phyloP scores from a whole-genome alignment of 2,329 filamentous ascomycete species.

The Microcyclosporella mali region DNA sequence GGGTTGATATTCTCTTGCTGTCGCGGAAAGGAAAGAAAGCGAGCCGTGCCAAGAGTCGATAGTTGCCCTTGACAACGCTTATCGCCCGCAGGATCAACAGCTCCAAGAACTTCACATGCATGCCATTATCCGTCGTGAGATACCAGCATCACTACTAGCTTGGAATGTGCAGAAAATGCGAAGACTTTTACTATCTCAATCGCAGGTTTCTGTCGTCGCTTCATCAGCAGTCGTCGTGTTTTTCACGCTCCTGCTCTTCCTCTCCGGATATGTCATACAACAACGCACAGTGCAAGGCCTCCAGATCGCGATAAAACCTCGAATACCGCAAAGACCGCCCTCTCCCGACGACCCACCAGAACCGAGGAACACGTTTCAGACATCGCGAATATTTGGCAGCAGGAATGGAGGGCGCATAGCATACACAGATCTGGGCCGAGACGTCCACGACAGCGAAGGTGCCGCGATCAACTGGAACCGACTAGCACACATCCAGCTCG shows the following conservation, averaged over 20 bases:
- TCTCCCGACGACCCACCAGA: slow-evolving; percentile 7
- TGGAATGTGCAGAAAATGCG: slow-evolving; percentile 3
- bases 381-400: slow-evolving; percentile 24
- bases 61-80: slow-evolving; percentile 1
- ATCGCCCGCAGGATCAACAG: neutral
- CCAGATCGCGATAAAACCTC: slow-evolving; percentile 62
- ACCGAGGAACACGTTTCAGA: slow-evolving; percentile 12
- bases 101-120: slow-evolving; percentile 7
- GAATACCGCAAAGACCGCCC: slow-evolving; percentile 37
- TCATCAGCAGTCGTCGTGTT: slow-evolving; percentile 60
- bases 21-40: neutral
- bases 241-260: slow-evolving; percentile 76
- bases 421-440: slow-evolving; percentile 24
- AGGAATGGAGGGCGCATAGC: slow-evolving; percentile 20
- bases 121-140: slow-evolving; percentile 1
- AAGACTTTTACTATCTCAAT: slow-evolving; percentile 44
- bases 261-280: slow-evolving; percentile 81
- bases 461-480: slow-evolving; percentile 38
- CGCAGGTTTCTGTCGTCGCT: slow-evolving; percentile 64
- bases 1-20: no score
- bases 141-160: slow-evolving; percentile 3
- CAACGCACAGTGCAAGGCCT: slow-evolving; percentile 76
- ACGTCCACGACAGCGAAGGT: slow-evolving; percentile 16
- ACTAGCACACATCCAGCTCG: slow-evolving; percentile 45
- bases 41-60: slow-evolving; percentile 1